A percentile compares a stretch with the other conserved stretches of the same genome.
phyloP scores from a whole-genome alignment of 805 yeast species.

The Saccharomycopsis capsularis region DNA sequence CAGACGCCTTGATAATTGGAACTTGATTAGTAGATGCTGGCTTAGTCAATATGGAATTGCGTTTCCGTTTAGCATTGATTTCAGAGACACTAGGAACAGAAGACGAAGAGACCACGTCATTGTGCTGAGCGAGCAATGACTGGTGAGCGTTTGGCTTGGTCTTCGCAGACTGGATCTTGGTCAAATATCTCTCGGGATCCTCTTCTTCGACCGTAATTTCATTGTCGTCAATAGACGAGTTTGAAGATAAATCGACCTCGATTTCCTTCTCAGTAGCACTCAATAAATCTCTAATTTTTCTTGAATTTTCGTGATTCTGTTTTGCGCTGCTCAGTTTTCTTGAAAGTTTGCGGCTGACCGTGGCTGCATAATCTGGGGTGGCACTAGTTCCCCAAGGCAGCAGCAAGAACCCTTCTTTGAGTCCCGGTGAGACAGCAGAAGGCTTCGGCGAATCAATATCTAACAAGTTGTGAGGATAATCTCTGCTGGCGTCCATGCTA shows the following conservation, averaged over 20 bases:
- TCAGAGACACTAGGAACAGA: not conserved
- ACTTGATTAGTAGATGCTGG: not conserved
- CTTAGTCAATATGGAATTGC: not conserved
- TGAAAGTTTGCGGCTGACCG: too few relatives aligned
- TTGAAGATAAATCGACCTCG: constrained; percentile 17
- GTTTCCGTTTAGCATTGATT: too few relatives aligned
- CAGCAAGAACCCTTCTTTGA: too few relatives aligned
- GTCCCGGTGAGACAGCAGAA: not conserved
- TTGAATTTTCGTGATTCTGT: not conserved
- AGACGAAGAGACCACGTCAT: not conserved
- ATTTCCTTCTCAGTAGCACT: constrained; percentile 14
- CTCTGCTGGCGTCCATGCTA: not conserved
- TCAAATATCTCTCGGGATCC: constrained; percentile 18
- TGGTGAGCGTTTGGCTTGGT: not conserved
- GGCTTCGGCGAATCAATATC: constrained; percentile 15
- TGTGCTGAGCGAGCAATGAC: not conserved
- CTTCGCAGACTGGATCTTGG: constrained; percentile 9
- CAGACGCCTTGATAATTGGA: not conserved
- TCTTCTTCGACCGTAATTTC: constrained; percentile 21
- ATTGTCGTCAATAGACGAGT: constrained; percentile 10
- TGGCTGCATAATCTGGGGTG: too few relatives aligned
- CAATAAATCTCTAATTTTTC: constrained; percentile 18
- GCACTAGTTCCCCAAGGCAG: too few relatives aligned
- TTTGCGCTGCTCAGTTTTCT: too few relatives aligned
- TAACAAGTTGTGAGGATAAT: constrained; percentile 4